These are phyloP conservation scores for Zygotorulaspora sp. DNA, from an alignment of 805 yeast species.

Conservation along the genomic window DNA sequence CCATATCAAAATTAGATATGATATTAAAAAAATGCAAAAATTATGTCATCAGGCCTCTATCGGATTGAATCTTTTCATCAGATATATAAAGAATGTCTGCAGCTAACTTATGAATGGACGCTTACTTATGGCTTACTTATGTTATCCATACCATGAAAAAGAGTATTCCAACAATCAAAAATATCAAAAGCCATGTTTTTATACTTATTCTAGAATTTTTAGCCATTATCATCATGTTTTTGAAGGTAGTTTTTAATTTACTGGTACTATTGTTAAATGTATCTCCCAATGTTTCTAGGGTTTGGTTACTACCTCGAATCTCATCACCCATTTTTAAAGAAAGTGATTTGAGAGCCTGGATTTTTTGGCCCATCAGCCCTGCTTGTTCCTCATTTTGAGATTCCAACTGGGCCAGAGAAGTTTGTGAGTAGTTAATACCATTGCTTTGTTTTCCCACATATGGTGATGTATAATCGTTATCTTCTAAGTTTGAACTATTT, in stretches of 20 bases:
- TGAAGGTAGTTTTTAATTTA: constrained; percentile 49
- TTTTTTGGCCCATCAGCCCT: constrained; percentile 49
- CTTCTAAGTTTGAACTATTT: constrained; percentile 6
- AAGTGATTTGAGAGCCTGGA: constrained; percentile 51
- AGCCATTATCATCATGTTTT: constrained; percentile 59
- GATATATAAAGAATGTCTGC: too few relatives aligned
- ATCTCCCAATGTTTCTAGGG: constrained; percentile 41
- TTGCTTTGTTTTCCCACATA: constrained; percentile 32
- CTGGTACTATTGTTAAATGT: constrained; percentile 45
- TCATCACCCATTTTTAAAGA: constrained; percentile 61
- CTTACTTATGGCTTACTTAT: too few relatives aligned
- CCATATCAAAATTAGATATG: too few relatives aligned
- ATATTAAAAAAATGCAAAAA: too few relatives aligned
- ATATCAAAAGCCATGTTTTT: constrained; percentile 54
- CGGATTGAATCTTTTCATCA: too few relatives aligned
- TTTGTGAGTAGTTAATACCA: constrained; percentile 44
- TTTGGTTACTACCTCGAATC: constrained; percentile 48
- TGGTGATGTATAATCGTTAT: constrained; percentile 34
- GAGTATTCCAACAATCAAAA: constrained; percentile 45
- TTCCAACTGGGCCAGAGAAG: constrained; percentile 55
- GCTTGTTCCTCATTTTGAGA: constrained; percentile 61
- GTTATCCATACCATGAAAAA: constrained; percentile 48
- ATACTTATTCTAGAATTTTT: constrained; percentile 59
- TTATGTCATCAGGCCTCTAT: too few relatives aligned
- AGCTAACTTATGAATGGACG: too few relatives aligned